A percentile compares a stretch with the other conserved stretches of the same genome.
phyloP scores from a whole-genome alignment of 805 yeast species.

The Sugiyamaella smithiae region DNA sequence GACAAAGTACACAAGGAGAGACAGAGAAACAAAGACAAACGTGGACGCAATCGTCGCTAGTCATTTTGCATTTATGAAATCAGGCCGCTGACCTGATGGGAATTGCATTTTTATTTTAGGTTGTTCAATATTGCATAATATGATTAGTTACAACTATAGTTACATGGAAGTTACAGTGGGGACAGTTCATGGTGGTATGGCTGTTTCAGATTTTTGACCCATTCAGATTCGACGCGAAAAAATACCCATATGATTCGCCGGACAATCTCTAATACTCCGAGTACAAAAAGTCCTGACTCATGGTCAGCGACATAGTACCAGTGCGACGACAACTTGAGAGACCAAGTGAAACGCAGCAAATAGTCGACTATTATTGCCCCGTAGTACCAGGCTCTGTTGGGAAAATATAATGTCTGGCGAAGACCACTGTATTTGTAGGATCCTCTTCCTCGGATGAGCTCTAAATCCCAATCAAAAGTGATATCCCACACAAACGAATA shows the following conservation, averaged over 20 bases:
- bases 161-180: background rate
- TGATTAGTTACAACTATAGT: background rate
- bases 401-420: slow-evolving; percentile 30
- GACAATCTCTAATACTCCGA: slow-evolving; percentile 71
- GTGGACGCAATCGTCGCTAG: no score
- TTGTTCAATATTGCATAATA: background rate
- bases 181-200: slow-evolving; percentile 1
- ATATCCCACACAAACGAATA: slow-evolving; percentile 91
- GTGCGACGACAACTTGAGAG: slow-evolving; percentile 49
- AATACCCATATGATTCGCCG: slow-evolving; percentile 91
- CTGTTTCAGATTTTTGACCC: slow-evolving; percentile 27
- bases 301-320: slow-evolving; percentile 28
- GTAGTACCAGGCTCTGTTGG: slow-evolving; percentile 44
- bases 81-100: no score
- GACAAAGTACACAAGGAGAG: slow-evolving; percentile 47
- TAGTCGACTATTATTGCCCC: slow-evolving; percentile 60
- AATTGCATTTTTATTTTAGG: background rate
- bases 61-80: no score
- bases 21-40: slow-evolving; percentile 36
- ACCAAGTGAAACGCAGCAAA: slow-evolving; percentile 72
- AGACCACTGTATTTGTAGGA: slow-evolving; percentile 26
- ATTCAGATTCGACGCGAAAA: slow-evolving; percentile 79
- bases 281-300: slow-evolving; percentile 60
- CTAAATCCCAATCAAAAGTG: slow-evolving; percentile 81
- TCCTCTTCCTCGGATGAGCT: slow-evolving; percentile 39